Percentiles rank a stretch among this genome's conserved stretches.
Conservation (phyloP, 73 alveolate species). For the Paramecium octaurelia region DNA sequence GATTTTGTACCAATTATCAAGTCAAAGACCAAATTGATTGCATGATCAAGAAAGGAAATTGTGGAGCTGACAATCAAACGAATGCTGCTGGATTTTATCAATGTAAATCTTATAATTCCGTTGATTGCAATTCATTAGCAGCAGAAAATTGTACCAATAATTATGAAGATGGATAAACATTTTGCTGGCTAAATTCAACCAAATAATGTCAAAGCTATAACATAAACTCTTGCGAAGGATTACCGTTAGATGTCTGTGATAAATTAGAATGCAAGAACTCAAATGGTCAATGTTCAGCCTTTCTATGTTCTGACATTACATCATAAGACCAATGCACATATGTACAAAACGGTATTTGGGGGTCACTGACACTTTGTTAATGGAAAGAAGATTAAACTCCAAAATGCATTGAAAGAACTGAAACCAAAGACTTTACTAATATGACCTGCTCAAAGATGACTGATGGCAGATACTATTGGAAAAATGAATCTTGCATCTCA, state of each 20-base stretch:
- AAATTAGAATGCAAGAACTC: neutral
- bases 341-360: neutral
- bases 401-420: neutral
- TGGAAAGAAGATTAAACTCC: neutral
- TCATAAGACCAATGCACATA: neutral
- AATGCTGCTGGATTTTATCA: neutral
- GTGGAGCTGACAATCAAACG: neutral
- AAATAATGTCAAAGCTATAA: neutral
- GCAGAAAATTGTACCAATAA: neutral
- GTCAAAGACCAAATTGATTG: neutral
- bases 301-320: neutral
- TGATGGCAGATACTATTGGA: neutral
- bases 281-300: neutral
- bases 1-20: neutral
- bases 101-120: neutral
- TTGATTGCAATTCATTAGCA: neutral
- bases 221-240: neutral
- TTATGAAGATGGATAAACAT: neutral
- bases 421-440: neutral
- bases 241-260: neutral
- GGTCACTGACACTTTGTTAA: neutral
- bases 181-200: neutral
- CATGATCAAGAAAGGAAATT: neutral
- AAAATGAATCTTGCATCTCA: neutral
- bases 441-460: neutral